A percentile compares a stretch with the other conserved stretches of the same genome.
phyloP scores from a whole-genome alignment of 2,329 filamentous ascomycete species.

The Hypomyces rosellus region DNA sequence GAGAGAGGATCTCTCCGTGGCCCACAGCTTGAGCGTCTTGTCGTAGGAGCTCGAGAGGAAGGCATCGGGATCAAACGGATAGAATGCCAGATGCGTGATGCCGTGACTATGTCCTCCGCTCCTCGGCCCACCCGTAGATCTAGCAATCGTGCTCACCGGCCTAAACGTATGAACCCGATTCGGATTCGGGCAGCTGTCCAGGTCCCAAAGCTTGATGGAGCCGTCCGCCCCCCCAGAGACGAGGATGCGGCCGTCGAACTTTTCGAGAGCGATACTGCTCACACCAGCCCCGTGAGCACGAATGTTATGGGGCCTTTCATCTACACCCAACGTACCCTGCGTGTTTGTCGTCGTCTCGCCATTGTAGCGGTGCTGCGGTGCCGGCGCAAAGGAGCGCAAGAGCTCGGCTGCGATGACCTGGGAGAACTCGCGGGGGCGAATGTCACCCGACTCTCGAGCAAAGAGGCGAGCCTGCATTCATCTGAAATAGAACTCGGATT shows the following conservation, averaged over 20 bases:
- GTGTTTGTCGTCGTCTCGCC: slow-evolving; percentile 32
- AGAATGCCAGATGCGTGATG: slow-evolving; percentile 71
- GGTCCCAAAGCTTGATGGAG: slow-evolving; percentile 79
- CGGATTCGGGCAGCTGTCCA: slow-evolving; percentile 53
- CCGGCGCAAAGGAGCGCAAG: slow-evolving; percentile 62
- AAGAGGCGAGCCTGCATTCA: slow-evolving; percentile 70
- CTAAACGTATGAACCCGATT: slow-evolving; percentile 43
- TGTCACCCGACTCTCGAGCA: slow-evolving; percentile 65
- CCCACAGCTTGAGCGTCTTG: slow-evolving; percentile 69
- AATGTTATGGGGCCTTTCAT: slow-evolving; percentile 30
- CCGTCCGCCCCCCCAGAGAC: slow-evolving; percentile 82
- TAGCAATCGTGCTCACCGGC: slow-evolving; percentile 46
- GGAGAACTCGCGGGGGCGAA: slow-evolving; percentile 58
- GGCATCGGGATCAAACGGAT: slow-evolving; percentile 68
- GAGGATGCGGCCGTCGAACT: slow-evolving; percentile 70
- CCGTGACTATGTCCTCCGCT: slow-evolving; percentile 55
- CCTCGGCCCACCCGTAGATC: slow-evolving; percentile 28
- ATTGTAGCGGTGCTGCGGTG: slow-evolving; percentile 63
- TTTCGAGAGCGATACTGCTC: slow-evolving; percentile 72
- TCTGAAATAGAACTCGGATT: slow-evolving; percentile 12
- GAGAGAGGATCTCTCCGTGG: slow-evolving; percentile 53
- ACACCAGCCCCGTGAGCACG: slow-evolving; percentile 74
- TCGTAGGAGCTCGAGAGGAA: slow-evolving; percentile 77
- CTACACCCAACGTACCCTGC: not conserved
- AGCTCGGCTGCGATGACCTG: slow-evolving; percentile 59